Conservation (phyloP, 2,329 filamentous ascomycete species). For the Diatrype stigma region DNA sequence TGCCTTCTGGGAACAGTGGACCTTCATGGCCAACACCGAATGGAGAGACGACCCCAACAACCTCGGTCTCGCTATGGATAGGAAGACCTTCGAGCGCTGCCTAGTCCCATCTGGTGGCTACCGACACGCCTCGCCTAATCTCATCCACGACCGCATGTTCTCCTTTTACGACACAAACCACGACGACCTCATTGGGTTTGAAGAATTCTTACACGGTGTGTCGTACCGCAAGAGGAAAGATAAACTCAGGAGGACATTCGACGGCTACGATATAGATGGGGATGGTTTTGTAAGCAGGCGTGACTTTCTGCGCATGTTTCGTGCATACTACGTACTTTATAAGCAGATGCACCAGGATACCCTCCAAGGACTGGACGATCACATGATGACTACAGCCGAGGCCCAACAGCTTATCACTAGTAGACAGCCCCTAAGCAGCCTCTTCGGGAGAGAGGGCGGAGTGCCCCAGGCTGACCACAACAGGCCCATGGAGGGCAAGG, state of each 20-base stretch:
- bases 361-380: slow-evolving; percentile 71
- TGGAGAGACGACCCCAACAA: slow-evolving; percentile 78
- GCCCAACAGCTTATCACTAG: slow-evolving; percentile 72
- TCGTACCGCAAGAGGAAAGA: slow-evolving; percentile 66
- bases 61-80: slow-evolving; percentile 79
- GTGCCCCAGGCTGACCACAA: slow-evolving; percentile 60
- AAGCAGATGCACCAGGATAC: slow-evolving; percentile 86
- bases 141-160: slow-evolving; percentile 96
- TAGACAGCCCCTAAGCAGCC: slow-evolving; percentile 69
- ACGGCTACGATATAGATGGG: slow-evolving; percentile 84
- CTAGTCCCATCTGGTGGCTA: slow-evolving; percentile 82
- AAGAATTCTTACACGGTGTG: slow-evolving; percentile 83
- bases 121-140: slow-evolving; percentile 73
- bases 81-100: slow-evolving; percentile 87
- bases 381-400: slow-evolving; percentile 70
- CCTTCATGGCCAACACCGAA: slow-evolving; percentile 82
- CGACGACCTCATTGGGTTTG: slow-evolving; percentile 84
- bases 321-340: slow-evolving; percentile 86
- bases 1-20: slow-evolving; percentile 95
- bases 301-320: slow-evolving; percentile 87
- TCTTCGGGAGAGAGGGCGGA: slow-evolving; percentile 68
- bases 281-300: slow-evolving; percentile 82
- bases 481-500: slow-evolving; percentile 64
- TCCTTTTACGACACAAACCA: slow-evolving; percentile 90
- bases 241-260: slow-evolving; percentile 70